Percentiles rank a stretch among this genome's conserved stretches.
Conservation (phyloP, 306 rosid species). For the Acacia confusa region DNA sequence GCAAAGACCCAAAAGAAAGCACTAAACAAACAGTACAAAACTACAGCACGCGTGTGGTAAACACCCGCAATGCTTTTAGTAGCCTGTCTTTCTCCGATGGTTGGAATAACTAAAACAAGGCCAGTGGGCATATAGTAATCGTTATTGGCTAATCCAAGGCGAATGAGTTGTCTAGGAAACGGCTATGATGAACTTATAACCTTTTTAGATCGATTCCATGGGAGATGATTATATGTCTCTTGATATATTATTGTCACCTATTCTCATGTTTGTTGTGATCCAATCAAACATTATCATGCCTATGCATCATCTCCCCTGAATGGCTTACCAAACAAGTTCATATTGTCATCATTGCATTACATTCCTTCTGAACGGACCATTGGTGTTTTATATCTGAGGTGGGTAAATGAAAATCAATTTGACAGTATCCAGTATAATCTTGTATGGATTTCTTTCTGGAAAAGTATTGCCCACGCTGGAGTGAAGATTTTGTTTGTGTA, state of each 20-base stretch:
- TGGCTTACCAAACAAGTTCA: too few relatives aligned
- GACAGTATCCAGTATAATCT: constrained; percentile 14
- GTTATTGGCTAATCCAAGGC: constrained; percentile 1
- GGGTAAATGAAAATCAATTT: constrained; percentile 14
- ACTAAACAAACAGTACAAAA: neutral
- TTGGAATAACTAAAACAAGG: constrained; percentile 22
- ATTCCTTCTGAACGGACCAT: too few relatives aligned
- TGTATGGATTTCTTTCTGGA: neutral
- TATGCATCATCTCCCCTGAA: too few relatives aligned
- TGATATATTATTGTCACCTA: too few relatives aligned
- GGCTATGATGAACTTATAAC: neutral
- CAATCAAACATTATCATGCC: too few relatives aligned
- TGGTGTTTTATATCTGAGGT: constrained; percentile 1
- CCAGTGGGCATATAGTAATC: neutral
- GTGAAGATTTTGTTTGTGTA: neutral
- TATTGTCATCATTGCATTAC: too few relatives aligned
- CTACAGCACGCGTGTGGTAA: neutral
- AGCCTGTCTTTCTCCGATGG: neutral
- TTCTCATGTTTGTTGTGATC: too few relatives aligned
- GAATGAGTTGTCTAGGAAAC: neutral
- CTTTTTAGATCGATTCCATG: too few relatives aligned
- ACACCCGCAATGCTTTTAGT: neutral
- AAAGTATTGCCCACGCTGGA: neutral
- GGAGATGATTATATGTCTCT: too few relatives aligned
- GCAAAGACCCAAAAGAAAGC: neutral